These are phyloP conservation scores for Carex scoparia DNA, from an alignment of 176 grass and related monocot genomes.

Conservation along the genomic window DNA sequence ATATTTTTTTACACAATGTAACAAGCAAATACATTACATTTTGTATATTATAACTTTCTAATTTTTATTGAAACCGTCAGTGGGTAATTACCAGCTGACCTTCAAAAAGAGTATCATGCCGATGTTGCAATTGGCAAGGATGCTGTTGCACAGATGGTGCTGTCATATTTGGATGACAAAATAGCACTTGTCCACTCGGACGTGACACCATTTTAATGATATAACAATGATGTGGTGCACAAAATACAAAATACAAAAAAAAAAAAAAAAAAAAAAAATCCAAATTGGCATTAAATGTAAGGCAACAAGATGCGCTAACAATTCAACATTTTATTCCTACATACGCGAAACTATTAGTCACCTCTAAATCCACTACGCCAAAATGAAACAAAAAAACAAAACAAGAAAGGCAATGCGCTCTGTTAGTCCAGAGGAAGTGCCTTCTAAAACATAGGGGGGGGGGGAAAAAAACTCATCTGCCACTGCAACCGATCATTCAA, in stretches of 20 bases:
- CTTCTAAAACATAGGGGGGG: neutral
- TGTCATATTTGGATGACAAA: neutral
- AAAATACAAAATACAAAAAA: neutral
- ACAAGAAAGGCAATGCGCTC: neutral
- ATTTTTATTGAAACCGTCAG: too few species aligned
- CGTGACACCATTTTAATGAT: too few species aligned
- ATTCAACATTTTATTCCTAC: neutral
- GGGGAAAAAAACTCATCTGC: neutral
- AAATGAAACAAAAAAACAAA: neutral
- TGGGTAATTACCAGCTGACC: too few species aligned
- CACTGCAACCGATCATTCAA: neutral
- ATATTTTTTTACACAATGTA: too few species aligned
- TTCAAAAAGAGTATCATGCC: too few species aligned
- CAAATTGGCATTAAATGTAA: neutral
- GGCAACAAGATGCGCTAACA: neutral
- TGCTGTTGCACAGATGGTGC: neutral
- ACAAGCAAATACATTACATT: too few species aligned
- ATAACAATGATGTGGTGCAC: too few species aligned
- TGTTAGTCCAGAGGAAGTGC: neutral
- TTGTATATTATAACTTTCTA: too few species aligned
- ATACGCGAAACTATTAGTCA: constrained; percentile 2
- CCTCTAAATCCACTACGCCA: constrained; percentile 5
- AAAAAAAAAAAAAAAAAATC: neutral
- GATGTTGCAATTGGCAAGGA: neutral
- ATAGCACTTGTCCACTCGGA: neutral